Evolutionary conservation across 2,329 filamentous ascomycete genomes (phyloP).

Genomic region (Hypocreales sp.): DNA sequence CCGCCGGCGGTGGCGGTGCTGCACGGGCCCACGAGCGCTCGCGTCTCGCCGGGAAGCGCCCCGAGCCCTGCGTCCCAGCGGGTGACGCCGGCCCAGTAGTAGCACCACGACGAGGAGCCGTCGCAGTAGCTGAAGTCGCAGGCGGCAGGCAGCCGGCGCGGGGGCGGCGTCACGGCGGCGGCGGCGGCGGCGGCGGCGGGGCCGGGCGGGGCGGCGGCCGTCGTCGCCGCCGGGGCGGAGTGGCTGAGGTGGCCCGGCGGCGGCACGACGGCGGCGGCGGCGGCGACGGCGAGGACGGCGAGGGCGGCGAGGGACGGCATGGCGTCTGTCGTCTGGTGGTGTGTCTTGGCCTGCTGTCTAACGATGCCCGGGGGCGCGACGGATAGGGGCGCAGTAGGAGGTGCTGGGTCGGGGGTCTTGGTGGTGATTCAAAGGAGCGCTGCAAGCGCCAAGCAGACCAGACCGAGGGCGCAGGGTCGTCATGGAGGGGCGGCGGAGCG

Average conservation of each 20-base stretch:
- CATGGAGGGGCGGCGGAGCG: too few species aligned
- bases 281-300: constrained; percentile 1
- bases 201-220: not conserved
- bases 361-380: too few species aligned
- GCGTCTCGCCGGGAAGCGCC: constrained; percentile 20
- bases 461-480: too few species aligned
- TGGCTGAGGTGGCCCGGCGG: not conserved
- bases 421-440: too few species aligned
- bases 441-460: too few species aligned
- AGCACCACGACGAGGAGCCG: constrained; percentile 18
- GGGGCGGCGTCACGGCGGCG: constrained; percentile 4
- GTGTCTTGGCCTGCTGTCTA: not conserved
- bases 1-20: too few species aligned
- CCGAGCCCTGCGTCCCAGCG: constrained; percentile 16
- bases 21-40: constrained; percentile 16
- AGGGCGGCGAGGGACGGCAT: constrained; percentile 1
- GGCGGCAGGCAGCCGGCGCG: constrained; percentile 5
- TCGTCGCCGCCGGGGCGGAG: not conserved
- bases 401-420: too few species aligned
- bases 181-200: not conserved
- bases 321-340: not conserved
- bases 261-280: not conserved
- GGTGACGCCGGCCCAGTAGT: constrained; percentile 22
- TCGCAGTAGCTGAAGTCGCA: constrained; percentile 22
- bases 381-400: too few species aligned